These are phyloP conservation scores for Stagonosporopsis vannaccii DNA, from an alignment of 2,329 filamentous ascomycete genomes.

Conservation along the genomic window DNA sequence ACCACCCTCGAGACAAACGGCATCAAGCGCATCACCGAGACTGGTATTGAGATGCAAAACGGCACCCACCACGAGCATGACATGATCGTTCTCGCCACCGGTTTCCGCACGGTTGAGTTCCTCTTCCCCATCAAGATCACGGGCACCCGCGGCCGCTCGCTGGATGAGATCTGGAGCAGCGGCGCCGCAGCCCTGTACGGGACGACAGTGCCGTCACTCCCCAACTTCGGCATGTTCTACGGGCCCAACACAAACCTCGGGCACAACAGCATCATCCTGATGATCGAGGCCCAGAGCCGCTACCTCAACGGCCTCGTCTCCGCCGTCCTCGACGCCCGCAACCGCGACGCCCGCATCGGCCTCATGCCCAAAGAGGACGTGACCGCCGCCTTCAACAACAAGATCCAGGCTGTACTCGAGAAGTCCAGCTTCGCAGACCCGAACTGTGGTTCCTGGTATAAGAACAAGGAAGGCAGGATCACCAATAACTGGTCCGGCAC, in stretches of 20 bases:
- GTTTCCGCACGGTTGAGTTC: slow-evolving; percentile 66
- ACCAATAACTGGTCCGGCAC: slow-evolving; percentile 65
- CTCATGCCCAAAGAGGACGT: slow-evolving; percentile 54
- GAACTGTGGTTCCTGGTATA: slow-evolving; percentile 65
- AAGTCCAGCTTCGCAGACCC: slow-evolving; percentile 61
- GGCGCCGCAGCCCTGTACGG: slow-evolving; percentile 62
- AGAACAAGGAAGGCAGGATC: slow-evolving; percentile 60
- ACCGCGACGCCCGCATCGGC: slow-evolving; percentile 50
- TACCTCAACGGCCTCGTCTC: slow-evolving; percentile 62
- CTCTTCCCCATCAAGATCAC: slow-evolving; percentile 64
- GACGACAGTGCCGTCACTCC: slow-evolving; percentile 59
- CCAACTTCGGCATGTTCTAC: slow-evolving; percentile 66
- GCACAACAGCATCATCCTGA: slow-evolving; percentile 66
- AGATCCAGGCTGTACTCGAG: slow-evolving; percentile 55
- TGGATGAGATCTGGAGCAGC: slow-evolving; percentile 62
- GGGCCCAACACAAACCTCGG: slow-evolving; percentile 64
- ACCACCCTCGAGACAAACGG: slow-evolving; percentile 60
- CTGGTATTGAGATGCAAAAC: slow-evolving; percentile 56
- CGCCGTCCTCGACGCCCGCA: slow-evolving; percentile 57
- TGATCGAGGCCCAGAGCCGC: slow-evolving; percentile 65
- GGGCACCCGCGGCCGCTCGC: slow-evolving; percentile 53
- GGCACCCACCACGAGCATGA: slow-evolving; percentile 59
- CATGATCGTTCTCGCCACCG: slow-evolving; percentile 65
- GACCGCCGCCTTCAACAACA: slow-evolving; percentile 55
- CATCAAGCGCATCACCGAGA: slow-evolving; percentile 57